Percentiles rank a stretch among this genome's conserved stretches.
Conservation (phyloP, 768 basidiomycete genomes). For the Solioccasus polychromus region DNA sequence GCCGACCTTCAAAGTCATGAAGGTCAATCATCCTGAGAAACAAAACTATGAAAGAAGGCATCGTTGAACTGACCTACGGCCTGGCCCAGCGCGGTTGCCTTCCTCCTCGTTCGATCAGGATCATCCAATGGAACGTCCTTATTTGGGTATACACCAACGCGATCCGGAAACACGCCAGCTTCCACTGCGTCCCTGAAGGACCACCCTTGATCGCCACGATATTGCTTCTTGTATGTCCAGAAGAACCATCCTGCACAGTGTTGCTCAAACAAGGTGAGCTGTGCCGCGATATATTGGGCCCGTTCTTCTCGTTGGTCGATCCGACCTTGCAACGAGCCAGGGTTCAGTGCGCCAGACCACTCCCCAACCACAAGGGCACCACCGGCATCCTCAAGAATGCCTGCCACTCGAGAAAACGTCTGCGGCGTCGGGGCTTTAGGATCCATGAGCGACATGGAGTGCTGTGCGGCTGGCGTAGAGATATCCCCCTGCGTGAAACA, state of each 20-base stretch:
- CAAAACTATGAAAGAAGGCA: background rate
- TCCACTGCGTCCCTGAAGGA: slow-evolving; percentile 62
- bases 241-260: slow-evolving; percentile 76
- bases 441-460: slow-evolving; percentile 47
- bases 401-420: slow-evolving; percentile 39
- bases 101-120: slow-evolving; percentile 22
- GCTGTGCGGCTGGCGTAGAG: slow-evolving; percentile 49
- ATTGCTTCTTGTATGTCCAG: slow-evolving; percentile 80
- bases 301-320: slow-evolving; percentile 41
- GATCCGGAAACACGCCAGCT: slow-evolving; percentile 58
- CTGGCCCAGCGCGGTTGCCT: slow-evolving; percentile 26
- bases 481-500: slow-evolving; percentile 69
- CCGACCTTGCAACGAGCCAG: slow-evolving; percentile 51
- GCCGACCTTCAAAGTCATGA: slow-evolving; percentile 34
- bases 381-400: slow-evolving; percentile 35
- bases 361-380: slow-evolving; percentile 71
- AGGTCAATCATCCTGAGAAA: slow-evolving; percentile 14
- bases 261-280: slow-evolving; percentile 63
- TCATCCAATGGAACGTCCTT: slow-evolving; percentile 16
- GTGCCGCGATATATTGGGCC: slow-evolving; percentile 54
- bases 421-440: slow-evolving; percentile 37
- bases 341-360: slow-evolving; percentile 76
- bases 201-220: slow-evolving; percentile 70
- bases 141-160: slow-evolving; percentile 41
- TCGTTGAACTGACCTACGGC: slow-evolving; percentile 32